These are phyloP conservation scores for Nemania serpens DNA, from an alignment of 2,329 filamentous ascomycete genomes.

Conservation along the genomic window DNA sequence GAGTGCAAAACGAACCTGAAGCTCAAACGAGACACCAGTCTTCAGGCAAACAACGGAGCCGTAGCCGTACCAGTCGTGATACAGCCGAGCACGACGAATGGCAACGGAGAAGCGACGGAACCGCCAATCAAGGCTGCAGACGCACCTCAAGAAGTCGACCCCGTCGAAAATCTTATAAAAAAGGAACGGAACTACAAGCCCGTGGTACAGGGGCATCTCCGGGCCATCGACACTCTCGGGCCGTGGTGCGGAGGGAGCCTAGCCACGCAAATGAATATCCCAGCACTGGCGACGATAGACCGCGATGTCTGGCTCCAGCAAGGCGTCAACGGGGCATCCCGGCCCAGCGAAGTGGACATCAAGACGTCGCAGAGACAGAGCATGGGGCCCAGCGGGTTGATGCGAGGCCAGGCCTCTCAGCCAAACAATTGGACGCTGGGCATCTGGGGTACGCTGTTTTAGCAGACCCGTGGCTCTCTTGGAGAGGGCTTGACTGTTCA, in stretches of 20 bases:
- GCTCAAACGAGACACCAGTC: slow-evolving; percentile 43
- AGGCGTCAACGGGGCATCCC: slow-evolving; percentile 65
- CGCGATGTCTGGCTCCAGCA: slow-evolving; percentile 72
- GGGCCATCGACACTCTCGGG: slow-evolving; percentile 71
- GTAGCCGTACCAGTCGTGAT: slow-evolving; percentile 29
- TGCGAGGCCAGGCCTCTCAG: slow-evolving; percentile 47
- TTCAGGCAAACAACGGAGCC: slow-evolving; percentile 32
- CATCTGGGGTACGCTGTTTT: slow-evolving; percentile 59
- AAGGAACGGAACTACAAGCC: slow-evolving; percentile 48
- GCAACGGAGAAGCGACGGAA: slow-evolving; percentile 40
- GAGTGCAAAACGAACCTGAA: slow-evolving; percentile 54
- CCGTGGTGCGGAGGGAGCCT: slow-evolving; percentile 77
- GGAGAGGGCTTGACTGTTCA: neutral
- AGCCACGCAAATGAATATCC: slow-evolving; percentile 68
- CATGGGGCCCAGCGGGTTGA: slow-evolving; percentile 61
- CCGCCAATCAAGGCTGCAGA: slow-evolving; percentile 48
- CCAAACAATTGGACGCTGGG: slow-evolving; percentile 64
- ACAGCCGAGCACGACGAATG: slow-evolving; percentile 26
- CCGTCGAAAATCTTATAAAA: slow-evolving; percentile 62
- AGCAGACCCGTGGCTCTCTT: neutral
- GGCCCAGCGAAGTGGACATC: slow-evolving; percentile 62
- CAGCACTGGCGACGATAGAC: slow-evolving; percentile 71
- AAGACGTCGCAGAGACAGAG: slow-evolving; percentile 68
- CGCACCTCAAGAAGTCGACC: slow-evolving; percentile 56
- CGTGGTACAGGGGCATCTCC: slow-evolving; percentile 60